Percentiles rank a stretch among this genome's conserved stretches.
Conservation (phyloP, 495 filamentous ascomycete species). For the Ascodesmis nigricans region DNA sequence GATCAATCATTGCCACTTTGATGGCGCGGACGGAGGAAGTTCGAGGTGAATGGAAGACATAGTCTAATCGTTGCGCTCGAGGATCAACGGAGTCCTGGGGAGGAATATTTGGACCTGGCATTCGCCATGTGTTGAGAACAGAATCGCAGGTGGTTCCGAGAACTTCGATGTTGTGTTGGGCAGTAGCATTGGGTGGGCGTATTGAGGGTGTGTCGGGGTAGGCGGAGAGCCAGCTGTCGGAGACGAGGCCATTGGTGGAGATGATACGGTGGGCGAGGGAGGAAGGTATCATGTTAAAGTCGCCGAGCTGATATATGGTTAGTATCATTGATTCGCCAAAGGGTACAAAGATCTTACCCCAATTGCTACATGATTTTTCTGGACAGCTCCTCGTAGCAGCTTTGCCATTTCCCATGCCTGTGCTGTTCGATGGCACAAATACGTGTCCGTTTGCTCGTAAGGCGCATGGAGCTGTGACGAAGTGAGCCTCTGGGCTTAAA, state of each 20-base stretch:
- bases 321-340: background rate
- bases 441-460: slow-evolving; percentile 66
- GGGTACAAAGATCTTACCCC: slow-evolving; percentile 22
- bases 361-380: slow-evolving; percentile 64
- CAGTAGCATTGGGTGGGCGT: slow-evolving; percentile 34
- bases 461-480: slow-evolving; percentile 51
- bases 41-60: slow-evolving; percentile 42
- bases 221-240: slow-evolving; percentile 46
- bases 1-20: slow-evolving; percentile 56
- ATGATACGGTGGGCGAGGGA: slow-evolving; percentile 76
- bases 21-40: slow-evolving; percentile 46
- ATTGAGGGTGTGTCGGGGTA: slow-evolving; percentile 21
- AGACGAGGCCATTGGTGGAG: slow-evolving; percentile 51
- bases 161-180: slow-evolving; percentile 47
- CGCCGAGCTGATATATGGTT: slow-evolving; percentile 33
- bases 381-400: slow-evolving; percentile 62
- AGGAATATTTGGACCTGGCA: slow-evolving; percentile 39
- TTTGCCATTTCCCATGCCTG: slow-evolving; percentile 97
- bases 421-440: slow-evolving; percentile 69
- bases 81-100: slow-evolving; percentile 39
- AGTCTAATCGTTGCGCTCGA: slow-evolving; percentile 72
- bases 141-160: slow-evolving; percentile 81
- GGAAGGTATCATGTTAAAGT: slow-evolving; percentile 85
- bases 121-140: slow-evolving; percentile 79
- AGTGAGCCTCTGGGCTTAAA: slow-evolving; percentile 7